Evolutionary conservation across 1,284 basidiomycete species (phyloP).

Genomic region (Ceratobasidium sp.): DNA sequence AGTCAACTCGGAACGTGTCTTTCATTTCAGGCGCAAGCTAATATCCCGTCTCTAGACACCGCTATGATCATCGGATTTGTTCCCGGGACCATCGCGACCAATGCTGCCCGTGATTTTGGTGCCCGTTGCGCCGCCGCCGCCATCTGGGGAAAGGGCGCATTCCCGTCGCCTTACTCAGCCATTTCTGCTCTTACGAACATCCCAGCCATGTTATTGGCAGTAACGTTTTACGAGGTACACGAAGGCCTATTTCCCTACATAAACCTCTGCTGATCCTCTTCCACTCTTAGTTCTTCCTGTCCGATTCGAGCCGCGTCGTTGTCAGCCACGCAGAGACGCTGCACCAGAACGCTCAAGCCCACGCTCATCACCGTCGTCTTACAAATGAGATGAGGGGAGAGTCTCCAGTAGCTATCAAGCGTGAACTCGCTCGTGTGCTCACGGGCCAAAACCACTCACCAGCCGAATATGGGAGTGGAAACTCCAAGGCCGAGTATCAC

Average conservation of each 20-base stretch:
- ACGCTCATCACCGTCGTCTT: constrained; percentile 37
- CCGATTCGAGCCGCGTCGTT: constrained; percentile 63
- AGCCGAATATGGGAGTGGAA: constrained; percentile 12
- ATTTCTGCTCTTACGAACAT: constrained; percentile 61
- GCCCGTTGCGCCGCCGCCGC: constrained; percentile 52
- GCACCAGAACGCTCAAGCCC: constrained; percentile 39
- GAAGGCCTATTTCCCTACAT: neutral
- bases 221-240: constrained; percentile 62
- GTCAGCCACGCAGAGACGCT: constrained; percentile 40
- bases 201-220: constrained; percentile 68
- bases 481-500: constrained; percentile 18
- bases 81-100: constrained; percentile 67
- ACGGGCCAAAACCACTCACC: neutral
- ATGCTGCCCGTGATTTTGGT: constrained; percentile 77
- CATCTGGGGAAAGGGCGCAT: constrained; percentile 42
- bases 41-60: constrained; percentile 59
- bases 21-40: neutral
- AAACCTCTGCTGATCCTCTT: neutral
- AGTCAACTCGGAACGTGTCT: neutral
- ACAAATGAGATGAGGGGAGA: constrained; percentile 43
- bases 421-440: constrained; percentile 31
- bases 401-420: constrained; percentile 33
- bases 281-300: constrained; percentile 62
- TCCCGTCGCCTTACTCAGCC: constrained; percentile 41
- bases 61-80: constrained; percentile 72